Base-by-base conservation (phyloP, 2,329 filamentous ascomycete genomes). In the Fusarium musae region DNA sequence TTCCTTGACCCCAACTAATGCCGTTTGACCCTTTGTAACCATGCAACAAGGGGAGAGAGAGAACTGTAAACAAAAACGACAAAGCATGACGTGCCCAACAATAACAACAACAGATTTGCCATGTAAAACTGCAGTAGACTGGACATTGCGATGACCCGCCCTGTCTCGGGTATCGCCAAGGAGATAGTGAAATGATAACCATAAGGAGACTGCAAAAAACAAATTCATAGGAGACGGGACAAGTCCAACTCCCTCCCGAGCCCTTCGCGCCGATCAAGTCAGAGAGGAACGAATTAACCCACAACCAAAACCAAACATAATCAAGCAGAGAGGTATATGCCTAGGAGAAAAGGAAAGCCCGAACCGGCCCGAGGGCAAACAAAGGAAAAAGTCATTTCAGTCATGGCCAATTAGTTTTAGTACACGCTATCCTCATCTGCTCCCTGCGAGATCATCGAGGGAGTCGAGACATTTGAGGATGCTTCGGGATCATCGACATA, bases 401-500 rank as follows among this genome's bases (percentile, higher is more conserved):
- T 88, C 84, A 79, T 88, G 77, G 83, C 81, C 77, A 74, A 80
- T 78, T 75, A 82, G 82, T 83, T 87, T 85, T 89, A 92, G 80
- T 92, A 92, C 85, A 92, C 89, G 85, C 90, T 92, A 79, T 92
- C 90, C 83, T 93, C 91, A 78, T 93, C 91, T 53, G 88, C 90
- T 63, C 90, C 91, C 79, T 92, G 91, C 54, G 91, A 93, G 62
- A 88, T 92, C 90, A 93, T 93, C 70, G 91, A 92, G 62, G 91
- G 91, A 65, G 90, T 92, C 54, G 91, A 92, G 57, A 90, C 90
- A 76, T 89, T 90, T n/a, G 89, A 91, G 75, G 90, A 91, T 76
- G 87, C 90, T 82, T 92, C 90, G 77, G 90, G 86, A 78, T 95
- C 93, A 81, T 98, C 96, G 81, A 98, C 95, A 80, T 97, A 98